A percentile compares a stretch with the other conserved stretches of the same genome.
phyloP scores from a whole-genome alignment of 257 asterid species.

The Echites panduratus region DNA sequence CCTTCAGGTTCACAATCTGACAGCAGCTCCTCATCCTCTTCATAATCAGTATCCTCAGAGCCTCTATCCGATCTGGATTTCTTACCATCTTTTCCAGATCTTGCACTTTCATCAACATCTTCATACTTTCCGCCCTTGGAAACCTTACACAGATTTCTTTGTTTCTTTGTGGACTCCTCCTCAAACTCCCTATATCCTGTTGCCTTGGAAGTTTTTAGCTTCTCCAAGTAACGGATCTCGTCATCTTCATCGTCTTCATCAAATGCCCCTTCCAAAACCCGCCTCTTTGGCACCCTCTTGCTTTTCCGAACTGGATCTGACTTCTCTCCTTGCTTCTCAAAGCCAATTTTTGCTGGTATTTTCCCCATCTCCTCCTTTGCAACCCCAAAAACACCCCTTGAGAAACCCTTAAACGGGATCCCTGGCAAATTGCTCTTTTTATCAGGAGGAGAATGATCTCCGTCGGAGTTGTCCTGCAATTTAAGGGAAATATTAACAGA shows the following conservation, averaged over 20 bases:
- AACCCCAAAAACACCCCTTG: conserved; percentile 38
- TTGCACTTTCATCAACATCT: conserved; percentile 38
- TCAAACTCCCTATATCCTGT: conserved; percentile 46
- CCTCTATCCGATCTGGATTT: conserved; percentile 40
- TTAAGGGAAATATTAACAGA: conserved; percentile 21
- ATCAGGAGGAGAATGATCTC: conserved; percentile 43
- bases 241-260: conserved; percentile 81
- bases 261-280: conserved; percentile 60
- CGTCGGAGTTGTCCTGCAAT: conserved; percentile 60
- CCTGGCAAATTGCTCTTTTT: conserved; percentile 57
- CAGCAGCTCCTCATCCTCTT: conserved; percentile 43
- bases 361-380: conserved; percentile 54
- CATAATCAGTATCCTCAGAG: conserved; percentile 58
- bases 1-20: conserved; percentile 61
- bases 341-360: conserved; percentile 30
- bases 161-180: conserved; percentile 41
- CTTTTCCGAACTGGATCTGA: conserved; percentile 81
- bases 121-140: conserved; percentile 41
- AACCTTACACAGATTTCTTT: conserved; percentile 22
- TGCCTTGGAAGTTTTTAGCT: conserved; percentile 60
- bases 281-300: conserved; percentile 75
- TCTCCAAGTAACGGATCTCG: conserved; percentile 86
- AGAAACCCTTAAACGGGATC: conserved; percentile 52
- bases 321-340: conserved; percentile 52
- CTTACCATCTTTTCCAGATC: conserved; percentile 33